Evolutionary conservation across 202 grass and related monocot species (phyloP).

Genomic region (Dendrocalamus latiflorus): DNA sequence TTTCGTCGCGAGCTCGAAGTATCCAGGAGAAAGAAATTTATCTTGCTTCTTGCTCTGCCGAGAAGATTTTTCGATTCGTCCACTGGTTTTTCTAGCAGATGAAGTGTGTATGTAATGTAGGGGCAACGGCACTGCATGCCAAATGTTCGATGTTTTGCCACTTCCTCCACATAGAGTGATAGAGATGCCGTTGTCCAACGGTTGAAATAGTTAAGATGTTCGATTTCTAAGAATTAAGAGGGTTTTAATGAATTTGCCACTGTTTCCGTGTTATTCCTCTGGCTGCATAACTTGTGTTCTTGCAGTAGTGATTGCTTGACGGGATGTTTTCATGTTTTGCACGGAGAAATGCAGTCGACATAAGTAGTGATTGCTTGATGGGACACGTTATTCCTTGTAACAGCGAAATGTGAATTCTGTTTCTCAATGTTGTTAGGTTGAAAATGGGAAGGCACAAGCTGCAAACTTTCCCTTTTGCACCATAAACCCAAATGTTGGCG

Average conservation of each 20-base stretch:
- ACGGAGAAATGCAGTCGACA: too few species aligned
- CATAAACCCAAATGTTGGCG: conserved; percentile 84
- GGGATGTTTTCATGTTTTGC: not conserved
- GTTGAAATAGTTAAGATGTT: not conserved
- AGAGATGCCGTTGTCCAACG: not conserved
- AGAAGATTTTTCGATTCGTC: not conserved
- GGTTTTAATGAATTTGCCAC: not conserved
- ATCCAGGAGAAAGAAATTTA: too few species aligned
- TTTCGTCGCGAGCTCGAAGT: not conserved
- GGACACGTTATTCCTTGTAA: not conserved
- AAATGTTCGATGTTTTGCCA: conserved; percentile 50
- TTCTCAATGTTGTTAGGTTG: conserved; percentile 50
- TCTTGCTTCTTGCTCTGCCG: not conserved
- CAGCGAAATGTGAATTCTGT: not conserved
- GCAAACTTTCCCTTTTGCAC: conserved; percentile 97
- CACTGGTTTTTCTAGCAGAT: not conserved
- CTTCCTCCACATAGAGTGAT: not conserved
- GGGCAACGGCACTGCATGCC: not conserved
- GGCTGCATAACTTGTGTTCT: not conserved
- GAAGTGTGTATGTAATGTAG: not conserved
- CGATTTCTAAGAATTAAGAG: not conserved
- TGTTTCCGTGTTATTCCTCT: not conserved
- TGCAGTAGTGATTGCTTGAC: not conserved
- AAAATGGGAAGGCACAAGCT: conserved; percentile 99
- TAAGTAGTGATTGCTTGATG: too few species aligned